phyloP scores from a whole-genome alignment of 495 filamentous ascomycete species.

The Talaromyces trachyspermus region DNA sequence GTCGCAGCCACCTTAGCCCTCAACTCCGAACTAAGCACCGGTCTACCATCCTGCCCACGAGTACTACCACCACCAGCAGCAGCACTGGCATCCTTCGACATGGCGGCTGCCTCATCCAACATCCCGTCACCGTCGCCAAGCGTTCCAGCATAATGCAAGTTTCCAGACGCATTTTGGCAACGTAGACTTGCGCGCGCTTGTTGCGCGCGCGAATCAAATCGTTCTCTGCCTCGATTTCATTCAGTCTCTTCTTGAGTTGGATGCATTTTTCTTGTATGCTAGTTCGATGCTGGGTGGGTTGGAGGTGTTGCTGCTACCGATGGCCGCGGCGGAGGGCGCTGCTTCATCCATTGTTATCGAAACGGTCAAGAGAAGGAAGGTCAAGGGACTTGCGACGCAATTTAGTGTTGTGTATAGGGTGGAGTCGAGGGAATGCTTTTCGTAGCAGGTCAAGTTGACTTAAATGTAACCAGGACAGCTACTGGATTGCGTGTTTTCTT shows the following conservation, averaged over 20 bases:
- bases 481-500: no score
- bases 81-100: conserved; percentile 22
- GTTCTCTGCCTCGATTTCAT: conserved; percentile 83
- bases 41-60: conserved; percentile 2
- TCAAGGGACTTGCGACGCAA: no score
- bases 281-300: conserved; percentile 87
- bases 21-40: conserved; percentile 6
- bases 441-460: no score
- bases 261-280: conserved; percentile 97
- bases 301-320: conserved; percentile 2
- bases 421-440: no score
- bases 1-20: conserved; percentile 14
- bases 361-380: no score
- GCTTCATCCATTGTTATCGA: not conserved
- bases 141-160: conserved; percentile 85
- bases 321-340: not conserved
- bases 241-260: conserved; percentile 82
- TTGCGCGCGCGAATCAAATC: conserved; percentile 71
- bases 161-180: conserved; percentile 89
- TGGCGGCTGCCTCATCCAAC: conserved; percentile 39
- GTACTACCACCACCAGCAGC: no score
- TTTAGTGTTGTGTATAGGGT: no score
- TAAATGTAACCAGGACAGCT: no score
- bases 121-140: conserved; percentile 77
- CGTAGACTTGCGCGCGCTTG: conserved; percentile 68